These are phyloP conservation scores for Achaetomium macrosporum DNA, from an alignment of 2,329 filamentous ascomycete genomes.

Conservation along the genomic window DNA sequence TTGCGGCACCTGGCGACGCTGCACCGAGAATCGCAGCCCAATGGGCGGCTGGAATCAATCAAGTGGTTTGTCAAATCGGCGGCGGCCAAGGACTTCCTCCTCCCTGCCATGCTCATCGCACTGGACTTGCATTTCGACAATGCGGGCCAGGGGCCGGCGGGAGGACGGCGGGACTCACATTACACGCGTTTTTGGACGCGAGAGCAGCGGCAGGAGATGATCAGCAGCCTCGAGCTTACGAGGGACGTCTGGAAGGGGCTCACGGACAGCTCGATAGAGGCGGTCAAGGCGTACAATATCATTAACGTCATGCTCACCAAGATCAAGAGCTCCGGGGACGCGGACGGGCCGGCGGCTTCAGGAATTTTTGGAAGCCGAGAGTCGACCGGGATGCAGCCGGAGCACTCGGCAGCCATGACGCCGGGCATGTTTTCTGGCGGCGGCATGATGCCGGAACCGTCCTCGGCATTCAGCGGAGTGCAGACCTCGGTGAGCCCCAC, in stretches of 20 bases:
- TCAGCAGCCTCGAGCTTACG: conserved; percentile 64
- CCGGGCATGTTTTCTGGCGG: conserved; percentile 39
- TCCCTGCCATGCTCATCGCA: conserved; percentile 78
- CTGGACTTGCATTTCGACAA: conserved; percentile 74
- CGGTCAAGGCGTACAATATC: conserved; percentile 76
- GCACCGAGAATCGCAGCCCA: conserved; percentile 65
- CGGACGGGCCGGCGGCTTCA: conserved; percentile 16
- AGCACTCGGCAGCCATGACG: conserved; percentile 38
- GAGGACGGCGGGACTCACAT: conserved; percentile 36
- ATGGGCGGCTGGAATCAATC: conserved; percentile 65
- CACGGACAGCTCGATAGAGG: conserved; percentile 75
- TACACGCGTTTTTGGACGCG: conserved; percentile 51
- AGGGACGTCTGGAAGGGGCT: conserved; percentile 74
- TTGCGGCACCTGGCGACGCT: conserved; percentile 72
- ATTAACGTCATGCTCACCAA: conserved; percentile 82
- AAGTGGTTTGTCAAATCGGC: conserved; percentile 75
- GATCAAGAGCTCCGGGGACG: conserved; percentile 48
- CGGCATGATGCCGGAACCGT: conserved; percentile 31
- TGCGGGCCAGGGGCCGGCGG: conserved; percentile 38
- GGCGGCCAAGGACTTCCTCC: conserved; percentile 76
- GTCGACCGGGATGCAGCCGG: conserved; percentile 30
- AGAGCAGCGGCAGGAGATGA: conserved; percentile 66
- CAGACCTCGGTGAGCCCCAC: conserved; percentile 37
- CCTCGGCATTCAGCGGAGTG: conserved; percentile 27
- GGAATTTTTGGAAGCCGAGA: conserved; percentile 4